Conservation (phyloP, 768 basidiomycete species). For the Lyophyllum atratum region DNA sequence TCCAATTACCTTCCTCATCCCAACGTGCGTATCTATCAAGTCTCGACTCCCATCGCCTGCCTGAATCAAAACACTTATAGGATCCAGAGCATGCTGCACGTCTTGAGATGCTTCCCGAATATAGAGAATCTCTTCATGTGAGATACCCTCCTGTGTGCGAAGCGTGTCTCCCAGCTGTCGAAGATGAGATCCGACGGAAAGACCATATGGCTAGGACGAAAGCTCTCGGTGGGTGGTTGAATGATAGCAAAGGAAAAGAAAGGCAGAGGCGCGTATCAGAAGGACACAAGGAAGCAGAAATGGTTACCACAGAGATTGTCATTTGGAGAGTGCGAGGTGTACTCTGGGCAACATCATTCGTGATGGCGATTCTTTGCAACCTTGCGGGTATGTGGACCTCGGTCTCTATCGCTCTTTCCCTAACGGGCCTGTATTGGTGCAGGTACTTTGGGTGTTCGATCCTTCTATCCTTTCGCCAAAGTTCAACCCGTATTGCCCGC, state of each 20-base stretch:
- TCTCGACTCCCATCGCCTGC: background rate
- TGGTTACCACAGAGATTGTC: constrained; percentile 48
- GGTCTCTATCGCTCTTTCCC: background rate
- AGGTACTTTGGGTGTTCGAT: constrained; percentile 36
- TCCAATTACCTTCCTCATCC: constrained; percentile 86
- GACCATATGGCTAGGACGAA: constrained; percentile 81
- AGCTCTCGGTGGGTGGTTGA: constrained; percentile 74
- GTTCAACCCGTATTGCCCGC: constrained; percentile 47
- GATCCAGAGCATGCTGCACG: constrained; percentile 71
- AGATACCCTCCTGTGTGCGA: constrained; percentile 90
- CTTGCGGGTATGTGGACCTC: constrained; percentile 42
- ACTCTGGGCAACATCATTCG: constrained; percentile 59
- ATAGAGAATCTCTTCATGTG: constrained; percentile 70
- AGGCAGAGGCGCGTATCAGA: constrained; percentile 50
- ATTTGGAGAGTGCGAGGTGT: constrained; percentile 72
- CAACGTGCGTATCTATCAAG: constrained; percentile 50
- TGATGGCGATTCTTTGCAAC: constrained; percentile 43
- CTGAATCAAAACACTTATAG: constrained; percentile 38
- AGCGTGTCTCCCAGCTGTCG: constrained; percentile 73
- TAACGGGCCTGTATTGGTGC: background rate
- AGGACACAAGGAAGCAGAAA: constrained; percentile 41
- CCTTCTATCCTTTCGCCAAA: constrained; percentile 25
- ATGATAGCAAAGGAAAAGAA: constrained; percentile 65
- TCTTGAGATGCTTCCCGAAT: constrained; percentile 65
- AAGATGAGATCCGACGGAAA: constrained; percentile 76